Base-by-base conservation (phyloP, 257 asterid species). In the Prunella vulgaris region DNA sequence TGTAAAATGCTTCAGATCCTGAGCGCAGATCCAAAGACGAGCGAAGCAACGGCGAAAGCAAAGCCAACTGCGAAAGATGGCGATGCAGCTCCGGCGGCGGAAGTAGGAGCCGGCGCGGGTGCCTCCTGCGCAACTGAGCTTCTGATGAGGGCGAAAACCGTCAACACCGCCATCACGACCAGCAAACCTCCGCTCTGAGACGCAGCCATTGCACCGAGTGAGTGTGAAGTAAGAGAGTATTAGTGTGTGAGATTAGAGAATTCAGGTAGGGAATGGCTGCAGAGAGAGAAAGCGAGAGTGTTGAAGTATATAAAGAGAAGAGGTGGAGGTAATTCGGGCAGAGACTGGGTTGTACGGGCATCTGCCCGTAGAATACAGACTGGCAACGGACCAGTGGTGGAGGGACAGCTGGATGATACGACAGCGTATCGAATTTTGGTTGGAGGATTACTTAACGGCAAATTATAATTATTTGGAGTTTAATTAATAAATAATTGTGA, bases 71-170 rank as follows among this genome's bases (percentile, higher is more conserved):
- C 78, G 72, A 84, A 21, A 46, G 87, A 82, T 53, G 89, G 87
- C 13, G 71, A 74, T 10, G 76, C 20, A 0, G 72, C 62, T 37
- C 83, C 86, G 14, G 83, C 87, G 10, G 84, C 24, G n/a, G 93
- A 84, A 2, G 69, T 71, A 7, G 91, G 91, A 9, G 83, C 78
- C 30, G 90, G 88, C 10, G 84, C 86, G 4, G 91, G 88, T 0
- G 83, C 80, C 3, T 79, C 88, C 2, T 76, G 85, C 46, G 92
- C 92, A 9, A 33, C 65, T 2, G 84, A 28, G 37, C 54, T 63
- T 51, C 78, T 87, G 71, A 84, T 59, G 60, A 80, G 66, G n/a
- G 84, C 78, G 72, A 76, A 74, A 28, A 80, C 21, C 6, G 77
- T 62, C 32, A 77, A 30, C 0, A 70, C n/a, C 63, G 71, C 82